Conservation (phyloP, 768 basidiomycete species). For the Trichaptum fuscoviolaceum region DNA sequence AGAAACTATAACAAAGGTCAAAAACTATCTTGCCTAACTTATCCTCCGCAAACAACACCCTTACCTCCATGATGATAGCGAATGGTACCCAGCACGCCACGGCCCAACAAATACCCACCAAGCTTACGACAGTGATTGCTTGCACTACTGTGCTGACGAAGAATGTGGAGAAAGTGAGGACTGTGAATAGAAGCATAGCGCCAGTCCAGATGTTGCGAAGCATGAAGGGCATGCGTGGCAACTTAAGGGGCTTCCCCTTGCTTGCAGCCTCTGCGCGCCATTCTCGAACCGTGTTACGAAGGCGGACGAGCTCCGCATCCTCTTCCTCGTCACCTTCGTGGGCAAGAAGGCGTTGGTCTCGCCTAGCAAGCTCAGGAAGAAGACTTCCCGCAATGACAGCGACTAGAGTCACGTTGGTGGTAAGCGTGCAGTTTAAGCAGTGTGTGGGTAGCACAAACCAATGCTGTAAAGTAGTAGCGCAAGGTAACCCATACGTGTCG, state of each 20-base stretch:
- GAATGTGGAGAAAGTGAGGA: slow-evolving; percentile 80
- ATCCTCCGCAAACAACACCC: slow-evolving; percentile 15
- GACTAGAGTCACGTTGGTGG: slow-evolving; percentile 50
- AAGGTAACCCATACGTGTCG: slow-evolving; percentile 79
- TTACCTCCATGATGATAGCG: slow-evolving; percentile 94
- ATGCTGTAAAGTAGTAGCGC: slow-evolving; percentile 90
- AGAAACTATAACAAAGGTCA: slow-evolving; percentile 43
- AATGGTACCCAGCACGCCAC: slow-evolving; percentile 98
- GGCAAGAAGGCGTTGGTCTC: slow-evolving; percentile 75
- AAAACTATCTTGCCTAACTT: neutral
- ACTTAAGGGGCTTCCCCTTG: slow-evolving; percentile 64
- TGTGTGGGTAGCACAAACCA: slow-evolving; percentile 40
- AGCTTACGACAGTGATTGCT: slow-evolving; percentile 77
- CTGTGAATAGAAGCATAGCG: slow-evolving; percentile 73
- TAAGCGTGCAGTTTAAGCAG: slow-evolving; percentile 13
- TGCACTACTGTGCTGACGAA: slow-evolving; percentile 73
- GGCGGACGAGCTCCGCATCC: slow-evolving; percentile 65
- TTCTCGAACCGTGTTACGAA: slow-evolving; percentile 63
- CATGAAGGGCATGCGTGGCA: slow-evolving; percentile 88
- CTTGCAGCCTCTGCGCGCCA: slow-evolving; percentile 85
- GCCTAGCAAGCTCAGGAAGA: slow-evolving; percentile 75
- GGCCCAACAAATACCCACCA: slow-evolving; percentile 94
- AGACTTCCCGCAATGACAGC: slow-evolving; percentile 78
- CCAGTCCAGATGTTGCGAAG: slow-evolving; percentile 92
- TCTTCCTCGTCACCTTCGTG: slow-evolving; percentile 68